A percentile compares a stretch with the other conserved stretches of the same genome.
Conservation (phyloP, 805 yeast genomes). For the Grigorovia yakushimaensis region DNA sequence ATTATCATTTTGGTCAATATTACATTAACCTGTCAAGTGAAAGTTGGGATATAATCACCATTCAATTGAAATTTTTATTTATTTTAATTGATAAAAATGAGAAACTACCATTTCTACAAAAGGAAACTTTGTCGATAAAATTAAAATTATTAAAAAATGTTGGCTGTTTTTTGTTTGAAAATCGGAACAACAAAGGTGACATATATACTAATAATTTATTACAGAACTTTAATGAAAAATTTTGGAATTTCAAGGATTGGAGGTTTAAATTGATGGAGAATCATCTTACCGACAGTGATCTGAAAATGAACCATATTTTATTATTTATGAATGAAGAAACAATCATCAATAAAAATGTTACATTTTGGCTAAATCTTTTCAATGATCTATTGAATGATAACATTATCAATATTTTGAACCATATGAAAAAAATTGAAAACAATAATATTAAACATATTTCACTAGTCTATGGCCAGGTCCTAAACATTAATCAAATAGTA, state of each 20-base stretch:
- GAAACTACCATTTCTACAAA: background rate
- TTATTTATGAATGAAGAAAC: background rate
- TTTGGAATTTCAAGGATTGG: background rate
- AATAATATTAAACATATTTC: background rate
- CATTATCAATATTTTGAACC: background rate
- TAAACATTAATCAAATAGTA: background rate
- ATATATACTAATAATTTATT: background rate
- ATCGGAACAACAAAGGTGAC: background rate
- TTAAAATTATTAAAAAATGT: background rate
- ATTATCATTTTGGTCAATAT: constrained; percentile 1
- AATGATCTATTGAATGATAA: background rate
- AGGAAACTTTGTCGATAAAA: background rate
- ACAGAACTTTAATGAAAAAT: background rate
- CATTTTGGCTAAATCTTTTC: background rate
- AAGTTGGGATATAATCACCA: background rate
- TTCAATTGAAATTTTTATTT: background rate
- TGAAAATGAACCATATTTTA: background rate
- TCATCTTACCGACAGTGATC: background rate
- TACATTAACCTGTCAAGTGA: background rate
- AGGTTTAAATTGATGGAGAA: background rate
- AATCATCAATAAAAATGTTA: too few relatives aligned
- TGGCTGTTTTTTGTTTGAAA: background rate
- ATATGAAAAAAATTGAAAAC: background rate
- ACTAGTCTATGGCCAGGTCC: background rate
- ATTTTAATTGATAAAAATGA: background rate